These are phyloP conservation scores for Sarocladium kiliense DNA, from an alignment of 2,329 filamentous ascomycete genomes.

Conservation along the genomic window DNA sequence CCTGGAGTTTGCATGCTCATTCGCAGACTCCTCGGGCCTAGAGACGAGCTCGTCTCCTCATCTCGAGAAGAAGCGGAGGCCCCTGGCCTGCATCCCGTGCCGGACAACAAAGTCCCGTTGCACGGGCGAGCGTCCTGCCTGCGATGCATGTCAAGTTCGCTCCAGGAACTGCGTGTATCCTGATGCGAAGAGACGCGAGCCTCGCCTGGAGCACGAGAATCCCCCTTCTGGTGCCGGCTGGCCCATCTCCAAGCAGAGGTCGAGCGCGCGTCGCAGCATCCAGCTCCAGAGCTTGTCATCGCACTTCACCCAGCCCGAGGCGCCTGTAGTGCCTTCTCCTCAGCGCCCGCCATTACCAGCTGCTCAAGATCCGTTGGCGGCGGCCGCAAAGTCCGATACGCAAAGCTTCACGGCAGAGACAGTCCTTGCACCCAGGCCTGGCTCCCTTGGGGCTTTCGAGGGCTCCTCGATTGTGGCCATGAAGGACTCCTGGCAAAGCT, in stretches of 20 bases:
- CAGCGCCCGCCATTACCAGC: no score
- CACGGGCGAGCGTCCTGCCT: constrained; percentile 34
- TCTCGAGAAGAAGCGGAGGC: constrained; percentile 31
- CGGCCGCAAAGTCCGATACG: no score
- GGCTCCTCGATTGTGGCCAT: no score
- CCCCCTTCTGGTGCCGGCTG: background rate
- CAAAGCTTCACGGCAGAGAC: no score
- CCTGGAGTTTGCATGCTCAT: constrained; percentile 42
- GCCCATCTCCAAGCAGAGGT: no score
- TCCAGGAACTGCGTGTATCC: constrained; percentile 20
- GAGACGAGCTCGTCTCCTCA: constrained; percentile 31
- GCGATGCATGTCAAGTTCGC: constrained; percentile 8
- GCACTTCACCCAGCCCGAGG: no score
- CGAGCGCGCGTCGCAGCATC: no score
- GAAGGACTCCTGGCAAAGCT: constrained; percentile 3
- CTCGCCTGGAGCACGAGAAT: background rate
- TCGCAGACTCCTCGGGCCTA: constrained; percentile 18
- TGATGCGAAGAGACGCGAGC: background rate
- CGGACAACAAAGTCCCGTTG: constrained; percentile 41
- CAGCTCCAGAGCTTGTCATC: no score
- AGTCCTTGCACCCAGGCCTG: no score
- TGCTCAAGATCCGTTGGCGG: no score
- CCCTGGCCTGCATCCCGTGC: constrained; percentile 38
- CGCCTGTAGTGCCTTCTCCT: no score
- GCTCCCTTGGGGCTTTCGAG: no score